These are phyloP conservation scores for Albophoma yamanashiensis DNA, from an alignment of 2,329 filamentous ascomycete species.

Conservation along the genomic window DNA sequence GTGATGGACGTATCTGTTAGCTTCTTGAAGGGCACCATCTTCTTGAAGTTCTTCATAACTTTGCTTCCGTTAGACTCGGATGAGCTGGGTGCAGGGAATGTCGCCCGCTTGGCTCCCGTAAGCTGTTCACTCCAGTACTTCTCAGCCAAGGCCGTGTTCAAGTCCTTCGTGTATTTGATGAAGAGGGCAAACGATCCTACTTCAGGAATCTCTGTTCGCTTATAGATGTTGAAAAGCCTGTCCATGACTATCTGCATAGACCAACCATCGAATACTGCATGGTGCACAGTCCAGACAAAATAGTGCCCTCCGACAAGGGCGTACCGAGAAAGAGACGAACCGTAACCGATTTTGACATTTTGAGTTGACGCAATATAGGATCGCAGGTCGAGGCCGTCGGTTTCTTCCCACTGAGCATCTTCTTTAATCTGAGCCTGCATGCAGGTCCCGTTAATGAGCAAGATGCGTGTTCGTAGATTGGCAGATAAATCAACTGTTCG, in stretches of 20 bases:
- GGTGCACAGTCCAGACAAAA: slow-evolving; percentile 15
- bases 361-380: neutral
- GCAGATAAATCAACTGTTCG: neutral
- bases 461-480: neutral
- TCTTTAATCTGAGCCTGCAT: neutral
- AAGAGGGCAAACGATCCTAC: neutral
- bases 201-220: neutral
- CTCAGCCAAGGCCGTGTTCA: neutral
- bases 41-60: neutral
- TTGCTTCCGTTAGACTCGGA: neutral
- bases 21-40: neutral
- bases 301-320: neutral
- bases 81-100: slow-evolving; percentile 1
- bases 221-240: slow-evolving; percentile 2
- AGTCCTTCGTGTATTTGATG: neutral
- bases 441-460: neutral
- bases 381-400: neutral
- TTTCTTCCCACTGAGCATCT: neutral
- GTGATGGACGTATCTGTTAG: slow-evolving; percentile 2
- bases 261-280: slow-evolving; percentile 17
- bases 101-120: neutral
- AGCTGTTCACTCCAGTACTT: slow-evolving; percentile 5
- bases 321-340: neutral
- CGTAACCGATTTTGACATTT: neutral
- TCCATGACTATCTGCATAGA: slow-evolving; percentile 6